Base-by-base conservation (phyloP, 176 grass and related monocot genomes). In the Oryza glaberrima region DNA sequence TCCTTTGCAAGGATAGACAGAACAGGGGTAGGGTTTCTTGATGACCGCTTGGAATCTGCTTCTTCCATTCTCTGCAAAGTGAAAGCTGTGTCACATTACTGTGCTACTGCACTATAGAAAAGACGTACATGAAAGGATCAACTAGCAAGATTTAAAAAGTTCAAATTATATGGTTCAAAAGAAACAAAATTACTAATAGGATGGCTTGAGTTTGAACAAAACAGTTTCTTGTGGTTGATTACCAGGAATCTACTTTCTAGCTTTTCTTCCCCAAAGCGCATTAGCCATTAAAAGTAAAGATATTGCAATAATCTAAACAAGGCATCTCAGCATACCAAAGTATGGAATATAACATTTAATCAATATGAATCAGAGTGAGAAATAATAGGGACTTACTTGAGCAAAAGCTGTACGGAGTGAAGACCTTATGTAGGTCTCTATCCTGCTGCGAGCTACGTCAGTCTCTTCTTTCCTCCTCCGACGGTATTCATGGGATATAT, bases 401-500 rank as follows among this genome's bases (percentile, higher is more conserved):
- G 96, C 96, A 94, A 98, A 98, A 87, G 96, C 93, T 81, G 96
- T 95, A 48, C 93, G 91, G 15, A 98, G 88, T 20, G 93, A 95
- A 58, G 96, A 98, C 52, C 96, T 78, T 87, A 98, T 92, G 72
- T 98, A 98, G 1, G 90, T 95, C 49, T 98, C 96, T 76, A 98
- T 89, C 48, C 93, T 94, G 81, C 75, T 95, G 47, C 86, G 91
- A 88, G 96, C 96, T 69, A 98, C 93, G 73, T 98, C 86, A 66
- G 89, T 93, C 17, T 88, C 89, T 90, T 94, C 93, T 90, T 95
- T 98, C 86, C 93, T 94, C 79, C 88, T 95, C 73, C 93, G 91
- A 20, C 93, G 93, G 71, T 98, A 98, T 82, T 98, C 96, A 63
- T 98, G 83, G 36, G 96, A 95, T 90, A 98, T 98, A 87, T 98